Base-by-base conservation (phyloP, 202 grass and related monocot genomes). In the Panicum hallii region DNA sequence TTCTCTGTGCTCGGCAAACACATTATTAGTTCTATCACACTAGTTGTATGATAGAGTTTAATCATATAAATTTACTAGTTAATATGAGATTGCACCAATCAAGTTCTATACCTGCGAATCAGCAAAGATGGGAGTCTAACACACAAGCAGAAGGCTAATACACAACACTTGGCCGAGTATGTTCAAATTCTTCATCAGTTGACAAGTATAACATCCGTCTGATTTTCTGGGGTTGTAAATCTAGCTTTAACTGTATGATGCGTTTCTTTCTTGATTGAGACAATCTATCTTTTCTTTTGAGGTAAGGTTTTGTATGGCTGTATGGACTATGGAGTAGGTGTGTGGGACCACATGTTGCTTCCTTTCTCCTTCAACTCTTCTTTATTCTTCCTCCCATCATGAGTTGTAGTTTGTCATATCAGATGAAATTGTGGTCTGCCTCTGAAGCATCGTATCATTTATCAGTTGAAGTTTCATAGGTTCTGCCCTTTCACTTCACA, bases 341-440 rank as follows among this genome's bases (percentile, higher is more conserved):
- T 48, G 66, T 60, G 71, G 66, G 52, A 58, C 79, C 52, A 71
- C 40, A 34, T 14, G 52, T 34, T 3, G 6, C 69, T 49, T 72
- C 7, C 45, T 71, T 71, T 26, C 48, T 38, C 28, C 1, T 74
- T 9, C 58, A 20, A 5, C 45, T 64, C 12, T 62, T 34, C 17
- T 73, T 74, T 23, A 7, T 74, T 83, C 20, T 74, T 83, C 56
- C 17, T 83, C 23, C 68, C 30, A 60, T 82, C 40, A 70, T 49
- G 42, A 63, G 28, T 52, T 63, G 17, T 44, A 41, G 30, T 74
- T 11, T 74, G 44, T 74, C 12, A 5, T 50, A 40, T 72, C 57
- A 64, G 30, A 38, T 82, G 42, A 6, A 36, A 23, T 48, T n/a
- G 30, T 50, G 4, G 19, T 32, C 56, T 0, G 36, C 36, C 43